Conservation (phyloP, 2,329 filamentous ascomycete species). For the Colletotrichum trifolii region DNA sequence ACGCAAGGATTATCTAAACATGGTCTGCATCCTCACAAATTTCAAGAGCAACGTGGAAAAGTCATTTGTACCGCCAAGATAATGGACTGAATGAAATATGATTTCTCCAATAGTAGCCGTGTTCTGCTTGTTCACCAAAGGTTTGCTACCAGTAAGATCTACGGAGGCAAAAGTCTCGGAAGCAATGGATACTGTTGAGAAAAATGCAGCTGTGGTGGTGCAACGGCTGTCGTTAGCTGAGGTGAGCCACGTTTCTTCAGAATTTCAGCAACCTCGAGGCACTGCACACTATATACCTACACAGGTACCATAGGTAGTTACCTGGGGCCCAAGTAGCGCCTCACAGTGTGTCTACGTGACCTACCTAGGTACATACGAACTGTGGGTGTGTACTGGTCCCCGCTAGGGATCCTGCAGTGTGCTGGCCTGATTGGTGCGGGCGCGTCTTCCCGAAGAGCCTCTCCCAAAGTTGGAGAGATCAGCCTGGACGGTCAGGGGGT, state of each 20-base stretch:
- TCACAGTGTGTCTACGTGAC: neutral
- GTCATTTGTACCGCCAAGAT: neutral
- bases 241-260: slow-evolving; percentile 22
- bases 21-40: too few species aligned
- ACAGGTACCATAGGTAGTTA: neutral
- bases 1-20: too few species aligned
- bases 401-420: slow-evolving; percentile 5
- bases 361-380: too few species aligned
- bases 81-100: slow-evolving; percentile 14
- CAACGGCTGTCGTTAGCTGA: slow-evolving; percentile 24
- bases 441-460: slow-evolving; percentile 28
- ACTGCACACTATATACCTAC: neutral
- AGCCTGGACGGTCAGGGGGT: slow-evolving; percentile 9
- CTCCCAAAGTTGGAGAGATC: slow-evolving; percentile 22
- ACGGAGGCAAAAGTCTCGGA: slow-evolving; percentile 13
- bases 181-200: slow-evolving; percentile 5
- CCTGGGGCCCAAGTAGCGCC: too few species aligned
- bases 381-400: slow-evolving; percentile 1
- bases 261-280: slow-evolving; percentile 3
- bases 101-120: neutral
- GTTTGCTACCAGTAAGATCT: slow-evolving; percentile 11
- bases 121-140: neutral
- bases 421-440: slow-evolving; percentile 26
- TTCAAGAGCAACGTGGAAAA: neutral
- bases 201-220: slow-evolving; percentile 24